Evolutionary conservation across 768 basidiomycete genomes (phyloP).

Genomic region (Suillus variegatus): DNA sequence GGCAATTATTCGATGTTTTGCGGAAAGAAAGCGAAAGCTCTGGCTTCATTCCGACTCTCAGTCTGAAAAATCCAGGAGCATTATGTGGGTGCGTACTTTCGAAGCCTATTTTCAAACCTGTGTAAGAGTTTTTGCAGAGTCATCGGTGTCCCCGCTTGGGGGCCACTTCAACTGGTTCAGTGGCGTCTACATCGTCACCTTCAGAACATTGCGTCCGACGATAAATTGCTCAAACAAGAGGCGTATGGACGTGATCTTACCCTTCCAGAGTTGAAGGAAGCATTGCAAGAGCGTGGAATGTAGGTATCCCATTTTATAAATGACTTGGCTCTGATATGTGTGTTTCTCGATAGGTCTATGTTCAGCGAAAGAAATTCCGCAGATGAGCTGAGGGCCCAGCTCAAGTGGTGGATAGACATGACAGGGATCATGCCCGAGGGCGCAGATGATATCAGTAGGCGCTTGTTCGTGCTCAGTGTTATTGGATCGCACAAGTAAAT

Average conservation of each 20-base stretch:
- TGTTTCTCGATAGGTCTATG: conserved; percentile 16
- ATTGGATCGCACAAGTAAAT: conserved; percentile 32
- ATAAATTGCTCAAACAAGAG: conserved; percentile 58
- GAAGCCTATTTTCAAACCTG: too few species aligned
- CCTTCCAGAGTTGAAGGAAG: conserved; percentile 57
- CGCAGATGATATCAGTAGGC: conserved; percentile 45
- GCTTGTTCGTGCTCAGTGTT: conserved; percentile 50
- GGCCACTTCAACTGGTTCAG: conserved; percentile 33
- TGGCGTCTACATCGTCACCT: conserved; percentile 41
- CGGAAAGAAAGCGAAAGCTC: conserved; percentile 35
- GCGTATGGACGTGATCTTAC: conserved; percentile 46
- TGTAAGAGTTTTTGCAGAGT: conserved; percentile 22
- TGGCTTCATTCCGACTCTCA: conserved; percentile 25
- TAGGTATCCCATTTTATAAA: conserved; percentile 37
- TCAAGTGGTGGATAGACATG: conserved; percentile 67
- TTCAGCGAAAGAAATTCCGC: conserved; percentile 41
- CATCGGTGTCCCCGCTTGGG: conserved; percentile 40
- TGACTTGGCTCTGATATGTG: background rate
- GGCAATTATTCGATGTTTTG: conserved; percentile 35
- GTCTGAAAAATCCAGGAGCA: conserved; percentile 31
- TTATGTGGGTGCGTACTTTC: conserved; percentile 57
- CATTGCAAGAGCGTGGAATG: conserved; percentile 79
- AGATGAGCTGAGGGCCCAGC: conserved; percentile 48
- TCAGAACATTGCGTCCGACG: conserved; percentile 54
- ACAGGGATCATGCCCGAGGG: conserved; percentile 37